Conservation (phyloP, 2,329 filamentous ascomycete species). For the Cercospora sp. region DNA sequence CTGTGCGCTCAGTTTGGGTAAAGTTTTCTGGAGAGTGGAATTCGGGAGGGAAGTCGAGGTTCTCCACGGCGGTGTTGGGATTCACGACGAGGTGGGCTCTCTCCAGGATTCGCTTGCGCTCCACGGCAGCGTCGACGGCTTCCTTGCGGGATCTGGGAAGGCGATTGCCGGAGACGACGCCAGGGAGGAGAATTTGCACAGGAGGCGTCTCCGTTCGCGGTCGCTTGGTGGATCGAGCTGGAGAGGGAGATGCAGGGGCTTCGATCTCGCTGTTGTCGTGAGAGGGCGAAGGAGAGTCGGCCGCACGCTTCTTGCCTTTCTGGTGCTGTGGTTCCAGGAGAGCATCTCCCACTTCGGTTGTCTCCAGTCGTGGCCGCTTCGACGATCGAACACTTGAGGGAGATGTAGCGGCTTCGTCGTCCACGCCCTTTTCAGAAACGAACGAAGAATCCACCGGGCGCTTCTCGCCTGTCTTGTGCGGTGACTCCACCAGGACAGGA, state of each 20-base stretch:
- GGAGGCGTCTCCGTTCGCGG: background rate
- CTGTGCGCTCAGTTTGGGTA: conserved; percentile 13
- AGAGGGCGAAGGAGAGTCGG: background rate
- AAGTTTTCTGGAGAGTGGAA: conserved; percentile 32
- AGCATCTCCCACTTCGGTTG: background rate
- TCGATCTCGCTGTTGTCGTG: background rate
- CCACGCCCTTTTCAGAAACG: background rate
- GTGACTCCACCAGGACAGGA: conserved; percentile 16
- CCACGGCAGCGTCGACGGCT: conserved; percentile 24
- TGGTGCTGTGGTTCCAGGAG: background rate
- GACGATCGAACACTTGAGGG: background rate
- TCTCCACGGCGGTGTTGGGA: background rate
- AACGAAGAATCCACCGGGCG: background rate
- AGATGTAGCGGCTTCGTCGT: conserved; percentile 2
- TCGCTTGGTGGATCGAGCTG: background rate
- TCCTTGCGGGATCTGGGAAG: conserved; percentile 26
- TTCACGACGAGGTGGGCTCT: conserved; percentile 6
- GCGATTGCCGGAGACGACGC: conserved; percentile 26
- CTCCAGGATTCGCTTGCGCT: conserved; percentile 25
- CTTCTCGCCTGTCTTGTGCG: conserved; percentile 8
- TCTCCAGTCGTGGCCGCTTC: background rate
- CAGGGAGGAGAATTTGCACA: background rate
- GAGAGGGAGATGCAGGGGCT: background rate
- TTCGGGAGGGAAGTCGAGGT: conserved; percentile 31
- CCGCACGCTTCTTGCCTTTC: background rate